A percentile compares a stretch with the other conserved stretches of the same genome.
Evolutionary conservation across 352 stramenopile genomes (phyloP).

Genomic region (Phytophthora capsici): DNA sequence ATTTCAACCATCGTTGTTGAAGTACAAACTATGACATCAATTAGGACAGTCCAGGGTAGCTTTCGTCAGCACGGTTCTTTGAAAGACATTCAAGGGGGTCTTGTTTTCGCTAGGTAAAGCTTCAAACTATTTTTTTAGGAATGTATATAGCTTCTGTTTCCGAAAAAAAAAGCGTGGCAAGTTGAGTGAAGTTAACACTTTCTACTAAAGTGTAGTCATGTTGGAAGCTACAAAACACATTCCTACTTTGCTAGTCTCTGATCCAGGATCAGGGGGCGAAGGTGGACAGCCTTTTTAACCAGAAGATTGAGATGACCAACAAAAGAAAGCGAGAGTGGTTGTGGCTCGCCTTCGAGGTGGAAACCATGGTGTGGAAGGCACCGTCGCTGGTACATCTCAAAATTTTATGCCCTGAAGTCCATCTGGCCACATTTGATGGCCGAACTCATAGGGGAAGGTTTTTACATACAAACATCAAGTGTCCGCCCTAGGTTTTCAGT

Average conservation of each 20-base stretch:
- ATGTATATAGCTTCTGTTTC: too few relatives aligned
- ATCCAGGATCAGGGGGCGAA: not conserved
- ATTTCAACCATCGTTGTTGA: too few relatives aligned
- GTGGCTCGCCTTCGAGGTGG: constrained; percentile 1
- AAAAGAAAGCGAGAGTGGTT: constrained; percentile 14
- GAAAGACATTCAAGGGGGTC: too few relatives aligned
- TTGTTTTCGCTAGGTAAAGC: too few relatives aligned
- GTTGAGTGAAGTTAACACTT: not conserved
- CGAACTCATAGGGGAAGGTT: constrained; percentile 29
- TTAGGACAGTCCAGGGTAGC: too few relatives aligned
- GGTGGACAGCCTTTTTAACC: constrained; percentile 7
- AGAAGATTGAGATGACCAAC: constrained; percentile 2
- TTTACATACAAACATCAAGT: constrained; percentile 25
- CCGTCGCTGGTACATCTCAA: too few relatives aligned
- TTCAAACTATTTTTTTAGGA: too few relatives aligned
- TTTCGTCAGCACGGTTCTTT: too few relatives aligned
- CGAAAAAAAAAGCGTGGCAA: too few relatives aligned
- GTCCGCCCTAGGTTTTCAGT: constrained; percentile 15
- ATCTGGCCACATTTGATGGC: constrained; percentile 38
- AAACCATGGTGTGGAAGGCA: constrained; percentile 19
- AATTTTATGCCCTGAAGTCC: constrained; percentile 27
- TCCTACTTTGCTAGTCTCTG: not conserved
- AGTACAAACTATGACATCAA: too few relatives aligned
- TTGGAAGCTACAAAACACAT: not conserved
- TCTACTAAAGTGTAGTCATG: too few relatives aligned